Evolutionary conservation across 495 filamentous ascomycete genomes (phyloP).

Genomic region (Podospora appendiculata): DNA sequence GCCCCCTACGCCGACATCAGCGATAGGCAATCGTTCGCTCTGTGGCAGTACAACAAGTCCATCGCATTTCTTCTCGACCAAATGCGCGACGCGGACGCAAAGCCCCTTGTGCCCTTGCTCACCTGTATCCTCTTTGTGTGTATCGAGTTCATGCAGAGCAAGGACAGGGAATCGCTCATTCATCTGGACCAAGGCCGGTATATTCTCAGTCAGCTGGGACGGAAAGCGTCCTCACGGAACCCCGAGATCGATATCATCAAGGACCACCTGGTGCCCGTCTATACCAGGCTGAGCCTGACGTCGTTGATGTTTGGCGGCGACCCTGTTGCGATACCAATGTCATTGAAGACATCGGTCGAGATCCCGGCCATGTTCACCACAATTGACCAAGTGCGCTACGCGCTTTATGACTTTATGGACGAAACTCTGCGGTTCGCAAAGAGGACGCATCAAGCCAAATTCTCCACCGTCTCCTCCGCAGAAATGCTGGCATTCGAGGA

Average conservation of each 20-base stretch:
- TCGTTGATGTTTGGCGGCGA: constrained; percentile 28
- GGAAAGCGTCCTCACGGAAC: constrained; percentile 8
- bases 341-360: constrained; percentile 22
- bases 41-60: constrained; percentile 48
- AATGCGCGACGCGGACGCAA: constrained; percentile 29
- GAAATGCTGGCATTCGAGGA: constrained; percentile 19
- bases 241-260: constrained; percentile 27
- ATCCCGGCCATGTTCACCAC: constrained; percentile 21
- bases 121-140: constrained; percentile 52
- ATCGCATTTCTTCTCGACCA: constrained; percentile 36
- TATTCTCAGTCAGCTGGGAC: constrained; percentile 29
- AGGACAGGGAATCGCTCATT: constrained; percentile 34
- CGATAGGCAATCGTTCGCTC: constrained; percentile 29
- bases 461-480: constrained; percentile 9
- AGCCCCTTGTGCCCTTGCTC: constrained; percentile 41
- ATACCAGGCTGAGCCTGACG: constrained; percentile 30
- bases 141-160: constrained; percentile 47
- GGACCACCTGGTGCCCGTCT: constrained; percentile 35
- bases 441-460: constrained; percentile 17
- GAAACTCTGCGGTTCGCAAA: constrained; percentile 24
- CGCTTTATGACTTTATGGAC: constrained; percentile 29
- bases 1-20: constrained; percentile 25
- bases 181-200: constrained; percentile 34
- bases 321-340: constrained; percentile 17
- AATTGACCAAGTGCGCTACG: constrained; percentile 22